Percentiles rank a stretch among this genome's conserved stretches.
phyloP scores from a whole-genome alignment of 169 alveolate genomes.

The Perkinsus chesapeaki region DNA sequence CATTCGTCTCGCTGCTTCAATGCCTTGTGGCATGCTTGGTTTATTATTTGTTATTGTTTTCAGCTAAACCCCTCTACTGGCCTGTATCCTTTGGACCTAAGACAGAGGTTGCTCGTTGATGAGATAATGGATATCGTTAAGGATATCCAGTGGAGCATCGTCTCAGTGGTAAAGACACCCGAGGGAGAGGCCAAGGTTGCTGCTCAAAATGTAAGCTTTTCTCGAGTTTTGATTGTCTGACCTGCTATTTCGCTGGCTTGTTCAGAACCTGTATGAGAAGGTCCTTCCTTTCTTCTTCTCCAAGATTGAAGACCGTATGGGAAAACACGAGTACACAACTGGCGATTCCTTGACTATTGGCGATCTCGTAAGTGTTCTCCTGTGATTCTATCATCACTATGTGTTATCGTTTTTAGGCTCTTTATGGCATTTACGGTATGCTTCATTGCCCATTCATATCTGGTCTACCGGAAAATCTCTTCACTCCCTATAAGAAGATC shows the following conservation, averaged over 20 bases:
- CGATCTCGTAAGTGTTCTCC: not conserved
- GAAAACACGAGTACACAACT: not conserved
- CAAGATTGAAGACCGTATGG: not conserved
- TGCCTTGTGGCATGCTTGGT: not conserved
- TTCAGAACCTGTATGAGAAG: not conserved
- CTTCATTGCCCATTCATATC: not conserved
- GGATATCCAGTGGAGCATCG: not conserved
- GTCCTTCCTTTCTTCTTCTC: not conserved
- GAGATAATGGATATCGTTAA: not conserved
- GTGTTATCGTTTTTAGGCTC: not conserved
- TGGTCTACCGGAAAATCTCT: not conserved
- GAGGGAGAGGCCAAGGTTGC: not conserved
- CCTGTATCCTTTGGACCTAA: not conserved
- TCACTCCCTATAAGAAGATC: not conserved
- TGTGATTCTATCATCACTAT: not conserved
- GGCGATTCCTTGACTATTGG: not conserved
- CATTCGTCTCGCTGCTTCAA: not conserved
- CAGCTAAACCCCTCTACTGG: not conserved
- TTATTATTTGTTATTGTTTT: not conserved
- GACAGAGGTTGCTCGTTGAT: not conserved
- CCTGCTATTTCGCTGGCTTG: not conserved
- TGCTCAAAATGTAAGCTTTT: not conserved
- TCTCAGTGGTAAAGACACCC: not conserved
- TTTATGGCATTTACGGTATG: not conserved
- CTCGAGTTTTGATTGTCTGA: not conserved